phyloP scores from a whole-genome alignment of 2,329 filamentous ascomycete species.

The Thermothelomyces thermophilus region DNA sequence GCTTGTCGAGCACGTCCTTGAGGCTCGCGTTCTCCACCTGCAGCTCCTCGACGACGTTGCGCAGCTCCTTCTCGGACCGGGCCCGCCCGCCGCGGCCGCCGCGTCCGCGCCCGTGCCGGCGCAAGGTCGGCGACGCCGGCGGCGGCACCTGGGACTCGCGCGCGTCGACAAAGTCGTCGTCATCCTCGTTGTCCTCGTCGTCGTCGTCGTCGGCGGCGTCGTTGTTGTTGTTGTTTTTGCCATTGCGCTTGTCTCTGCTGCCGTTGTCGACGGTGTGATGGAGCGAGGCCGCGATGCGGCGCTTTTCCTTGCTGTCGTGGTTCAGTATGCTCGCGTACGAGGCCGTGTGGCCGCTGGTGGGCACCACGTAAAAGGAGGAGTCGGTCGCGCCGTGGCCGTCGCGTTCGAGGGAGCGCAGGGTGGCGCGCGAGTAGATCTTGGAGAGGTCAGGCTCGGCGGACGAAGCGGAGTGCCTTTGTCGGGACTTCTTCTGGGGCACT shows the following conservation, averaged over 20 bases:
- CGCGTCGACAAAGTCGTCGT: conserved; percentile 83
- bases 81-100: conserved; percentile 1
- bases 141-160: conserved; percentile 52
- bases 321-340: conserved; percentile 87
- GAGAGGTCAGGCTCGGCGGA: conserved; percentile 65
- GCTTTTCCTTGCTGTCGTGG: conserved; percentile 60
- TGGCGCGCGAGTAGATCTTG: conserved; percentile 78
- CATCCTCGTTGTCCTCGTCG: conserved; percentile 49
- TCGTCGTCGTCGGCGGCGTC: conserved; percentile 43
- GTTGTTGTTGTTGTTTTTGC: conserved; percentile 43
- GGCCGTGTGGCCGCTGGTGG: conserved; percentile 81
- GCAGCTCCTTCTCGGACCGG: conserved; percentile 33
- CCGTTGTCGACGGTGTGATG: conserved; percentile 41
- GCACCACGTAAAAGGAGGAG: conserved; percentile 93
- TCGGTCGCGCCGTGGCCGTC: conserved; percentile 59
- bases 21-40: conserved; percentile 81
- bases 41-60: conserved; percentile 78
- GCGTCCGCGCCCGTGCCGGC: too few relatives aligned
- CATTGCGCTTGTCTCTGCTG: conserved; percentile 48
- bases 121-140: conserved; percentile 9
- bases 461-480: conserved; percentile 25
- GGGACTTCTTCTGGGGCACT: conserved; percentile 33
- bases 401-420: conserved; percentile 69
- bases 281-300: conserved; percentile 48
- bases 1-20: conserved; percentile 76